Conservation (phyloP, 139 green algal genomes). For the Picocystis salinarum region DNA sequence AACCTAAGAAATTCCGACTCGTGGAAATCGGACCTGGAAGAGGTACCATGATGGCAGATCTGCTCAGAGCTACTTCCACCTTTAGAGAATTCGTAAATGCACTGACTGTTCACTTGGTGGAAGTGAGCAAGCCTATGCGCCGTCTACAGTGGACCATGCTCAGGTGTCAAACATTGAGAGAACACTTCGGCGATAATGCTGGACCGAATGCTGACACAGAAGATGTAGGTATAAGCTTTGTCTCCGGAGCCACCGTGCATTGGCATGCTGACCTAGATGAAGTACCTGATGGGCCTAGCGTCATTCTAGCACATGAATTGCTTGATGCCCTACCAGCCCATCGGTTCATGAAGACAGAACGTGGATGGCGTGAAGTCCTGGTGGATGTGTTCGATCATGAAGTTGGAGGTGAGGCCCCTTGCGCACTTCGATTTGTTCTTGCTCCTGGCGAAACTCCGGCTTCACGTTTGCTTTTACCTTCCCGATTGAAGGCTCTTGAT, state of each 20-base stretch:
- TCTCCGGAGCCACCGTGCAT: neutral
- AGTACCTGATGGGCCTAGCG: constrained; percentile 15
- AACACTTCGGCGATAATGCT: neutral
- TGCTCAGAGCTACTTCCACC: constrained; percentile 30
- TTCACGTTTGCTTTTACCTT: neutral
- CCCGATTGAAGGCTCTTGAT: neutral
- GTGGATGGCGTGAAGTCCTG: neutral
- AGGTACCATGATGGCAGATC: constrained; percentile 88
- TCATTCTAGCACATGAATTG: constrained; percentile 91
- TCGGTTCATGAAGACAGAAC: constrained; percentile 40
- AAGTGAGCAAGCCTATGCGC: constrained; percentile 43
- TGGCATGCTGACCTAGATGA: constrained; percentile 5
- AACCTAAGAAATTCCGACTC: constrained; percentile 41
- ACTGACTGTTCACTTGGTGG: constrained; percentile 60
- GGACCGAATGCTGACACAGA: neutral
- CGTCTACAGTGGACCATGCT: constrained; percentile 31
- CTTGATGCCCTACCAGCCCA: constrained; percentile 91
- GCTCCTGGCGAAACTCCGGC: neutral
- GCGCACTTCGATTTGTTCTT: neutral
- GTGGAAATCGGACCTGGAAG: constrained; percentile 85
- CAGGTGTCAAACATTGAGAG: constrained; percentile 3
- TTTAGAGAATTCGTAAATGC: constrained; percentile 16
- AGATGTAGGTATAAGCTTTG: neutral
- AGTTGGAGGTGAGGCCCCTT: neutral
- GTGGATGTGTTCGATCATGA: constrained; percentile 1